Evolutionary conservation across 306 rosid genomes (phyloP).

Genomic region (apple (Malus domestica)): ASM211411v1 NC_041797.1:32490001-32490500

Average conservation of each 20-base stretch:
- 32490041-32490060: neutral
- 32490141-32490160: neutral
- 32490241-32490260: slow-evolving; percentile 94
- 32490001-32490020: neutral
- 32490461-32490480: neutral
- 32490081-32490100: neutral
- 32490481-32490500: neutral
- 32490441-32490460: neutral
- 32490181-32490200: slow-evolving; percentile 6
- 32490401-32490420: neutral
- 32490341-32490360: slow-evolving; percentile 17
- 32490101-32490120: neutral
- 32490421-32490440: neutral
- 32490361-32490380: neutral
- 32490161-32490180: slow-evolving; percentile 8
- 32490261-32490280: slow-evolving; percentile 90
- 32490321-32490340: slow-evolving; percentile 29
- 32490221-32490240: slow-evolving; percentile 91
- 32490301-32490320: slow-evolving; percentile 87
- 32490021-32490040: neutral
- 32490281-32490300: slow-evolving; percentile 95
- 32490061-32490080: neutral
- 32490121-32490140: neutral
- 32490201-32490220: slow-evolving; percentile 2
- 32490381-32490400: neutral